Evolutionary conservation across 208 protist species (phyloP), one percentile per base, ranked within the genome.

Genomic region (Porcisia hertigi): DNA sequence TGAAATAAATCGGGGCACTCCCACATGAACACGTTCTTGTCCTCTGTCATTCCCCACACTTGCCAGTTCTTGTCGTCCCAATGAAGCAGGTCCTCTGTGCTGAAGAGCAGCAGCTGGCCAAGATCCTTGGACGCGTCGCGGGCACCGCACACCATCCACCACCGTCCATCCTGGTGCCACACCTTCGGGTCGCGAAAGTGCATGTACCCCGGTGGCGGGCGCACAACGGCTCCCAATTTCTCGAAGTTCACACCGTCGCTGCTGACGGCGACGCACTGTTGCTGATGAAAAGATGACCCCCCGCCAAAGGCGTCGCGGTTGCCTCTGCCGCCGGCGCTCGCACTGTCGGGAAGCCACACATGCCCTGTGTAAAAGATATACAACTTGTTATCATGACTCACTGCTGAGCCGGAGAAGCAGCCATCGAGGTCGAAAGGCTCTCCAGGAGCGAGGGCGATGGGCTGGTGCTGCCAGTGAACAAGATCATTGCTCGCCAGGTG

Each of bases 321-420:
- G n/a, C n/a, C n/a, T n/a, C 12, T 79, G 65, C 71, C 39, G 73
- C 71, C 53, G 55, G 23, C 73, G 18, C 71, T 76, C n/a, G 75
- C 66, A 30, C 52, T 41, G 43, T 62, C 71, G 7, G 71, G 67
- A 5, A 63, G 34, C 86, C 86, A 89, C 6, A 58, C 58, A 75
- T 89, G 79, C n/a, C 86, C 86, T 18, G 86, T 89, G 71, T 89
- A 89, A 74, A 89, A 89, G 45, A 87, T 49, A 69, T 89, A 89
- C 5, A 89, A 49, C 64, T 75, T 79, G 55, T 77, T 73, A n/a
- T 87, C 30, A 59, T 80, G 58, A 18, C 79, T 80, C 30, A 89
- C 82, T 5, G 82, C 67, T 11, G 82, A 81, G 57, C 86, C 86
- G 25, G 86, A 89, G 83, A 89, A 89, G 81, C 86, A 89, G 45